Evolutionary conservation across 495 filamentous ascomycete species (phyloP), one percentile per base, ranked within the genome.

Genomic region (Trichoderma erinaceum): DNA sequence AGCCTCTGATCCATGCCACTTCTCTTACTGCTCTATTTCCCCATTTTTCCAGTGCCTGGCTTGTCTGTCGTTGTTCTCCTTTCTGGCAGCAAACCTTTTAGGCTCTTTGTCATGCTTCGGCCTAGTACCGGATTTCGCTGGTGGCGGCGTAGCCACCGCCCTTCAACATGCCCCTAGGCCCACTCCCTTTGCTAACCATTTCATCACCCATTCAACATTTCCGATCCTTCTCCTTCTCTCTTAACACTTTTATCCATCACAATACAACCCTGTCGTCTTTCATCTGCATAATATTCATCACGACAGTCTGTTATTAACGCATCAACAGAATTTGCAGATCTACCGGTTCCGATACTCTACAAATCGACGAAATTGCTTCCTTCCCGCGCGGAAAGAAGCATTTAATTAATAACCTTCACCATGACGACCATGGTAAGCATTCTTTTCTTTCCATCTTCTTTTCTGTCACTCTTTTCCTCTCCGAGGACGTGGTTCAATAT

Each of bases 391-490:
- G 56, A 32, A 61, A 7, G 56, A 61, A 61, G 56, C 25, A 61
- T 21, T n/a, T n/a, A 23, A 61, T 29, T 21, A 61, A 35, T 61
- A 61, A 38, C 56, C 16, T 15, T 32, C 56, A 32, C 25, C 56
- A 83, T 83, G 81, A 82, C 81, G 68, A 83, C 81, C 44, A 83
- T 83, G 81, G 81, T 83, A 81, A 65, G 80, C 74, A 65, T 52
- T 25, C 21, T 25, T 11, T 21, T 61, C 56, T 61, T 25, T 15
- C 29, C n/a, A 11, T 23, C 4, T 52, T 23, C 5, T 52, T 52
- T 52, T 52, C 8, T 52, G 8, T 25, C 18, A 2, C 18, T 52
- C 18, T 52, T 52, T 52, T 25, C 18, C 18, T 52, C 16, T 41
- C n/a, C 32, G 5, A 18, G 41, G 15, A 10, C 4, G 13, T 10